These are phyloP conservation scores for Pseudopediastrum boryanum DNA, from an alignment of 139 green algal species.

Conservation along the genomic window DNA sequence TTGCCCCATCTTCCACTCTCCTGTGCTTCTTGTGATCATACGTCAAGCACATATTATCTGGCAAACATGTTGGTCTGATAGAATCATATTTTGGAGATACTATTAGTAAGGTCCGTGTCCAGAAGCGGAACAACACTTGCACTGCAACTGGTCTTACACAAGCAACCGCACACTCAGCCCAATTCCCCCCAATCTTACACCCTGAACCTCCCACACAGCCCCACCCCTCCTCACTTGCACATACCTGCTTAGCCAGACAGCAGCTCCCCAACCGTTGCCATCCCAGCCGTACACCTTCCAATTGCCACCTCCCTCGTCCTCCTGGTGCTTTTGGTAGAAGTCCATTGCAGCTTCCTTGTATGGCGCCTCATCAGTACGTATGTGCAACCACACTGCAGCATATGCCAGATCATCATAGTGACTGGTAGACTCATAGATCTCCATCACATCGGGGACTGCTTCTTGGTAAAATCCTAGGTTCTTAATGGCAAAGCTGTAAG, in stretches of 20 bases:
- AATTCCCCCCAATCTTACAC: not conserved
- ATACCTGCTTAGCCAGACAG: constrained; percentile 13
- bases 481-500: not conserved
- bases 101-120: no score
- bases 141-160: not conserved
- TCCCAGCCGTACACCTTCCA: constrained; percentile 40
- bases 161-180: not conserved
- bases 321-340: constrained; percentile 34
- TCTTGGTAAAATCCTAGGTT: constrained; percentile 6
- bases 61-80: no score
- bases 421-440: constrained; percentile 14
- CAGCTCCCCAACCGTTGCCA: constrained; percentile 26
- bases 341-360: constrained; percentile 32
- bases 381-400: constrained; percentile 7
- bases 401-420: constrained; percentile 11
- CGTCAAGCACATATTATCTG: no score
- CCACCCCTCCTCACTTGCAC: not conserved
- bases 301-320: constrained; percentile 12
- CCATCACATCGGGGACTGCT: not conserved
- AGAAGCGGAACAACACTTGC: not conserved
- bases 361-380: not conserved
- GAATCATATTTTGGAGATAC: no score
- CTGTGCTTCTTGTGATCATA: no score
- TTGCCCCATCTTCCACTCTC: no score
- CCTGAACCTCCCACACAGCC: not conserved